phyloP scores from a whole-genome alignment of 169 alveolate species.

The Babesia ovis region DNA sequence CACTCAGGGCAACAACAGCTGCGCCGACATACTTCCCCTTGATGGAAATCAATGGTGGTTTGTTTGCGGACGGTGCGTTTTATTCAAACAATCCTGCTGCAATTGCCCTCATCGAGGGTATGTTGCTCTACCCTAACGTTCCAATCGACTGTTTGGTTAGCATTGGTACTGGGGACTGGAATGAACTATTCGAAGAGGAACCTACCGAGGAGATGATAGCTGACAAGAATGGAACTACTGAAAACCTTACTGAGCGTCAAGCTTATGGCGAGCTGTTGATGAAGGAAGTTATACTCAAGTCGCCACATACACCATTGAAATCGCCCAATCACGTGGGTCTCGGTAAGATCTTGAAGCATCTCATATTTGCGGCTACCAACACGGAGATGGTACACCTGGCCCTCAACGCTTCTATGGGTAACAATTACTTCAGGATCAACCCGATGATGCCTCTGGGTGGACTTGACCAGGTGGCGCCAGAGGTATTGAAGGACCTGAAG shows the following conservation, averaged over 20 bases:
- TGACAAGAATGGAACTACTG: not conserved
- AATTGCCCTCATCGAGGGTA: constrained; percentile 81
- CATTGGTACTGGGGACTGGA: constrained; percentile 80
- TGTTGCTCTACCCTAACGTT: constrained; percentile 71
- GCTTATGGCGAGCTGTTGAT: not conserved
- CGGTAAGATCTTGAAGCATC: constrained; percentile 49
- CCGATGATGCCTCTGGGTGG: constrained; percentile 48
- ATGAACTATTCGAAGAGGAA: not conserved
- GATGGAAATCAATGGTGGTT: constrained; percentile 70
- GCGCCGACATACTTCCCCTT: constrained; percentile 85
- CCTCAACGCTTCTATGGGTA: constrained; percentile 37
- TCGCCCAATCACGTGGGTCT: constrained; percentile 10
- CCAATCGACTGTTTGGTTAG: constrained; percentile 81
- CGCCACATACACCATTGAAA: not conserved
- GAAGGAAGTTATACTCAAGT: constrained; percentile 23
- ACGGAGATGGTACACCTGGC: constrained; percentile 59
- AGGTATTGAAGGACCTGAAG: constrained; percentile 52
- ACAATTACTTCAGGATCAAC: constrained; percentile 45
- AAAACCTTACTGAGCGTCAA: not conserved
- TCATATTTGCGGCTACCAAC: constrained; percentile 49
- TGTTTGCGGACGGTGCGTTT: constrained; percentile 84
- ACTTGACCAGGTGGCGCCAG: constrained; percentile 53
- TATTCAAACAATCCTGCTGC: constrained; percentile 84
- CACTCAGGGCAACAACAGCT: constrained; percentile 85
- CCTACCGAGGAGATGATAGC: not conserved